Percentiles rank a stretch among this genome's conserved stretches.
Evolutionary conservation across 768 basidiomycete genomes (phyloP).

Genomic region (Auricularia sp.): DNA sequence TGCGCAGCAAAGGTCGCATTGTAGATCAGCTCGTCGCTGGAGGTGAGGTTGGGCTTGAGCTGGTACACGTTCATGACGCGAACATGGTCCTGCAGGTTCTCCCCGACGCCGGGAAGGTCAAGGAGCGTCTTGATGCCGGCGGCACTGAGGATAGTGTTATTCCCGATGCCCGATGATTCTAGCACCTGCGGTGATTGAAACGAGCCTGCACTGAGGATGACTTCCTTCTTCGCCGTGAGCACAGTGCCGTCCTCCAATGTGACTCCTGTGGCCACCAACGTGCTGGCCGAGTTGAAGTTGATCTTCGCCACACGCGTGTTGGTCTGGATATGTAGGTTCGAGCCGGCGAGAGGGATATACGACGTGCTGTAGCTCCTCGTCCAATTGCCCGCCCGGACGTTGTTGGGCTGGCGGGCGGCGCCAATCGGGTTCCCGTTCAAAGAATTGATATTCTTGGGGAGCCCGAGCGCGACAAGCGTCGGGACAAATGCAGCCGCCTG

Average conservation of each 20-base stretch:
- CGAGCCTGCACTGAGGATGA: slow-evolving; percentile 14
- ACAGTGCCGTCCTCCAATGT: not conserved
- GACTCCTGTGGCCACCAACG: not conserved
- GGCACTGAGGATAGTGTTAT: slow-evolving; percentile 20
- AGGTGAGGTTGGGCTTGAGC: slow-evolving; percentile 6
- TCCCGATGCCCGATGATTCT: slow-evolving; percentile 31
- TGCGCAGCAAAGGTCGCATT: not conserved
- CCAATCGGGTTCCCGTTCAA: slow-evolving; percentile 17
- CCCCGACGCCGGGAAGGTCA: slow-evolving; percentile 30
- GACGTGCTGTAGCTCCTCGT: slow-evolving; percentile 6
- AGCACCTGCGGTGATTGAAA: slow-evolving; percentile 30
- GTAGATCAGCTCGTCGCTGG: slow-evolving; percentile 4
- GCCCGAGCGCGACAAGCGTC: no score
- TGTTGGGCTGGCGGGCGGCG: slow-evolving; percentile 1
- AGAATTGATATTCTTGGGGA: no score
- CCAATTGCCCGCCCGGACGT: slow-evolving; percentile 2
- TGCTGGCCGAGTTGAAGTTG: slow-evolving; percentile 6
- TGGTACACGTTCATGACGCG: not conserved
- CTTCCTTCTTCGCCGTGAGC: slow-evolving; percentile 7
- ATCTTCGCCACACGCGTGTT: slow-evolving; percentile 7
- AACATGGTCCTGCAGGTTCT: slow-evolving; percentile 27
- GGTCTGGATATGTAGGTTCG: slow-evolving; percentile 5
- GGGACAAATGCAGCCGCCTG: no score
- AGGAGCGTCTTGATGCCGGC: slow-evolving; percentile 21
- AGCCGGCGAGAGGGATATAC: not conserved